These are phyloP conservation scores for Russula sp. DNA, from an alignment of 768 basidiomycete species.

Conservation along the genomic window DNA sequence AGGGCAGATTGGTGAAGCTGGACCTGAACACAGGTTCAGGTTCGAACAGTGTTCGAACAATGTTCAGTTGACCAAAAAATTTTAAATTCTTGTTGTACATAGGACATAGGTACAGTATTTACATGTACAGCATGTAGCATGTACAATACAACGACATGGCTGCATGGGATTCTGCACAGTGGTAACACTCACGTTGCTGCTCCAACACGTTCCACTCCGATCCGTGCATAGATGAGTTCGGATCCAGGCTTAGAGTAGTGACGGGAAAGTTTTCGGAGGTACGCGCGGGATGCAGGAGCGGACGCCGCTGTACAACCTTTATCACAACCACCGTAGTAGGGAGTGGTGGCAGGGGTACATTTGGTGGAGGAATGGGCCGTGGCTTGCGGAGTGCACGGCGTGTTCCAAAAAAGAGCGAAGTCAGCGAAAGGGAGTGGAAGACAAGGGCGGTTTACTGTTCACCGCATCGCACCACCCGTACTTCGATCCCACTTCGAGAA, in stretches of 20 bases:
- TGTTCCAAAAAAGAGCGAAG: conserved; percentile 4
- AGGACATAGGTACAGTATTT: too few relatives aligned
- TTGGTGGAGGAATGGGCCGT: conserved; percentile 27
- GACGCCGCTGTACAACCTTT: conserved; percentile 19
- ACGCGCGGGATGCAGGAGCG: conserved; percentile 18
- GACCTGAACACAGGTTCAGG: too few relatives aligned
- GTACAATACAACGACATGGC: too few relatives aligned
- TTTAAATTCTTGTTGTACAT: too few relatives aligned
- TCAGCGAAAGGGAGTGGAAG: not conserved
- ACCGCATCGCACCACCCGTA: conserved; percentile 22
- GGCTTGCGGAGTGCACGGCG: conserved; percentile 29
- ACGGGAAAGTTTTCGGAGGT: conserved; percentile 20
- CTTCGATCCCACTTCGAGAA: conserved; percentile 29
- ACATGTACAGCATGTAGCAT: too few relatives aligned
- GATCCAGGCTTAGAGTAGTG: not conserved
- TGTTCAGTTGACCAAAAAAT: too few relatives aligned
- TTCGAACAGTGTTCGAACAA: too few relatives aligned
- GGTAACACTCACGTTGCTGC: too few relatives aligned
- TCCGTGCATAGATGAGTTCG: not conserved
- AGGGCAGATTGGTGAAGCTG: too few relatives aligned
- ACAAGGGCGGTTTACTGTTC: not conserved
- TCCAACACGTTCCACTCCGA: too few relatives aligned
- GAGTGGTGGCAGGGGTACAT: conserved; percentile 19
- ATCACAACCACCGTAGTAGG: not conserved
- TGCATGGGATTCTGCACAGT: too few relatives aligned